Conservation (phyloP, 768 basidiomycete genomes). For the Auriscalpium orientale region DNA sequence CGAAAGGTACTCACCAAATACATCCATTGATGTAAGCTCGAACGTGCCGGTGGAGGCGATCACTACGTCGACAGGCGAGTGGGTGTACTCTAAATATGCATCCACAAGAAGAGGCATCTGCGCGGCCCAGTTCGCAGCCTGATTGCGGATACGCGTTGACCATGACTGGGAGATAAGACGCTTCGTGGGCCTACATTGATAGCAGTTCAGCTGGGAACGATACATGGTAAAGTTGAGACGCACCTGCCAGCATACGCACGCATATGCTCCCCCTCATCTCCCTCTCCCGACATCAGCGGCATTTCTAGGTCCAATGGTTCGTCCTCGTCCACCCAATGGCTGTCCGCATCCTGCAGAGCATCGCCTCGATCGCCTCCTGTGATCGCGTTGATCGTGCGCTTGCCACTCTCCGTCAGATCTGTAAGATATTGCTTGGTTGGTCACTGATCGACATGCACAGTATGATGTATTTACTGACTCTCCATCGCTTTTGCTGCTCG, state of each 20-base stretch:
- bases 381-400: neutral
- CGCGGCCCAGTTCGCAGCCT: no score
- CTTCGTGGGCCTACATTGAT: neutral
- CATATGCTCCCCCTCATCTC: neutral
- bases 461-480: no score
- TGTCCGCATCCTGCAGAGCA: neutral
- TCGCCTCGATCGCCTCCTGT: neutral
- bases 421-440: no score
- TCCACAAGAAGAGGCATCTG: no score
- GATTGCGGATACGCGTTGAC: no score
- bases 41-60: no score
- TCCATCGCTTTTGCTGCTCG: no score
- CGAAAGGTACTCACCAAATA: neutral
- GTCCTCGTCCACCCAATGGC: neutral
- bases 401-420: neutral
- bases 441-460: no score
- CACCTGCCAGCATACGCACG: neutral
- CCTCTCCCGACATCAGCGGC: neutral
- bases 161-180: no score
- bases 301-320: neutral
- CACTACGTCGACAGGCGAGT: no score
- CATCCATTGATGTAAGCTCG: no score
- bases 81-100: no score
- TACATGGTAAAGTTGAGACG: neutral
- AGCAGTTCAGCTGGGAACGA: neutral